phyloP scores from a whole-genome alignment of 257 asterid species.

The Marsdenia floribunda region DNA sequence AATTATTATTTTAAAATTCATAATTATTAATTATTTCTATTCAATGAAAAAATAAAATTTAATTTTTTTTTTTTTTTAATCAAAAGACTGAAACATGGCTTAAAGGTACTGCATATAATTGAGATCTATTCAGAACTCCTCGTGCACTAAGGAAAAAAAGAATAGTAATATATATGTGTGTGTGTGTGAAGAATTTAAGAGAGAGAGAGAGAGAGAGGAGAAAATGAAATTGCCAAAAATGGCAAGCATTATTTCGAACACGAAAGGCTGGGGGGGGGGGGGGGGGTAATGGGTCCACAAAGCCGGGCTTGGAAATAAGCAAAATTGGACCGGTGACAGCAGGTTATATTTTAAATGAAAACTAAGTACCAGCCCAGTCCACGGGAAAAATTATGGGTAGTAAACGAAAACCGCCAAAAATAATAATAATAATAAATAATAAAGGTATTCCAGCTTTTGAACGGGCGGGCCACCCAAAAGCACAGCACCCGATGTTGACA shows the following conservation, averaged over 20 bases:
- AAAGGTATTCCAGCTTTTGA: not conserved
- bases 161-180: too few species aligned
- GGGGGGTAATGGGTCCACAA: not conserved
- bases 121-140: too few species aligned
- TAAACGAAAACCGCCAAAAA: not conserved
- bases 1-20: too few species aligned
- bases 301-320: not conserved
- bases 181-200: too few species aligned
- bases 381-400: not conserved
- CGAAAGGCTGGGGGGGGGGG: too few species aligned
- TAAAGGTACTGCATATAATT: too few species aligned
- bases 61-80: too few species aligned
- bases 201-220: not conserved
- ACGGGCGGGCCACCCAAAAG: not conserved
- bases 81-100: too few species aligned
- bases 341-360: not conserved
- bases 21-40: too few species aligned
- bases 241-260: not conserved
- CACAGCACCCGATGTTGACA: not conserved
- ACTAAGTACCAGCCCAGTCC: conserved; percentile 2
- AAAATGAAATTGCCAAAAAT: not conserved
- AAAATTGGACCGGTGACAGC: conserved; percentile 4
- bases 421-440: too few species aligned
- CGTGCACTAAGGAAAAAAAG: too few species aligned
- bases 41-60: too few species aligned